A percentile compares a stretch with the other conserved stretches of the same genome.
Evolutionary conservation across 495 filamentous ascomycete species (phyloP).

Genomic region (Penicillium egyptiacum): DNA sequence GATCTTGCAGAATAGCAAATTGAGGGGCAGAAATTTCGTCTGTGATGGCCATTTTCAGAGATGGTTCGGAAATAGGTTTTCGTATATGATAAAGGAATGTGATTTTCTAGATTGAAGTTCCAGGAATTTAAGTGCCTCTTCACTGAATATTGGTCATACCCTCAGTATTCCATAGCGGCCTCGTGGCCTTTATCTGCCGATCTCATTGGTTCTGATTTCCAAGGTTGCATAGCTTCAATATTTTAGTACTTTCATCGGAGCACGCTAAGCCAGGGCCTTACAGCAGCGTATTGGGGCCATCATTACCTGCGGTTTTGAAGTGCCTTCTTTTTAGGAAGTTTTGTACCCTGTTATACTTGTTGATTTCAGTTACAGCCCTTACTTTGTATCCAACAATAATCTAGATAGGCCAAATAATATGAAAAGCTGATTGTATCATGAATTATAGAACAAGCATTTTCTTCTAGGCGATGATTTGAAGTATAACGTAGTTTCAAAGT

Average conservation of each 20-base stretch:
- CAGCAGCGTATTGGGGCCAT: background rate
- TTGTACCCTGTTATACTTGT: background rate
- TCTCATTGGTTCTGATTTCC: slow-evolving; percentile 4
- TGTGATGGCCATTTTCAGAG: background rate
- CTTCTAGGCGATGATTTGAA: background rate
- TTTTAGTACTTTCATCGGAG: background rate
- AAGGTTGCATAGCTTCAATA: background rate
- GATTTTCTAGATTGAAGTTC: background rate
- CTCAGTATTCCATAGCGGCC: background rate
- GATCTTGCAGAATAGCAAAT: background rate
- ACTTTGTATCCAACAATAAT: background rate
- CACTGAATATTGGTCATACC: background rate
- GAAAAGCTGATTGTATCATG: background rate
- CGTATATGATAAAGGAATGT: background rate
- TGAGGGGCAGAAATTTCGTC: slow-evolving; percentile 1
- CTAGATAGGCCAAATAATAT: background rate
- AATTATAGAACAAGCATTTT: background rate
- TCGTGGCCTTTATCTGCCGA: slow-evolving; percentile 4
- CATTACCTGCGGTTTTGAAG: background rate
- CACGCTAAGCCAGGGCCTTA: background rate
- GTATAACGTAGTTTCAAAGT: background rate
- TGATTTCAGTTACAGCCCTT: background rate
- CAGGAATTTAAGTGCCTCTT: background rate
- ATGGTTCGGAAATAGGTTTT: background rate
- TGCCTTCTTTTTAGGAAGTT: background rate